Conservation (phyloP, 2,329 filamentous ascomycete species). For the Zymoseptoria crescenta region DNA sequence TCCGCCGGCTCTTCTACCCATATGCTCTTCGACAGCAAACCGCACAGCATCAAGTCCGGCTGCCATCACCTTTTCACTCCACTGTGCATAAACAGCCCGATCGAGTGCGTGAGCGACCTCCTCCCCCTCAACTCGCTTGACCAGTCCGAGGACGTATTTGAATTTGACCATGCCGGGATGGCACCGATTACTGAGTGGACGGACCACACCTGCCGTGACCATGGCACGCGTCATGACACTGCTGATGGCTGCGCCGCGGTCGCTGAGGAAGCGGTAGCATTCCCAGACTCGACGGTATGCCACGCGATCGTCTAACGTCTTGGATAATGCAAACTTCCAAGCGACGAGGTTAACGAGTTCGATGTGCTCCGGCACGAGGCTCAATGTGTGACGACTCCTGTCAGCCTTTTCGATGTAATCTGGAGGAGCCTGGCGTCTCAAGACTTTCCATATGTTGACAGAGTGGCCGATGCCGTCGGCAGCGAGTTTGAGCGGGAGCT, state of each 20-base stretch:
- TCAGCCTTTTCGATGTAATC: neutral
- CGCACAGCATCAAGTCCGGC: neutral
- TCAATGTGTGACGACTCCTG: neutral
- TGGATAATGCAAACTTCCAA: slow-evolving; percentile 34
- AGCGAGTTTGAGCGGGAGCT: slow-evolving; percentile 18
- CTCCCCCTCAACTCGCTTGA: slow-evolving; percentile 37
- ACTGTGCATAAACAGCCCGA: slow-evolving; percentile 13
- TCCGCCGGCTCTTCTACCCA: neutral
- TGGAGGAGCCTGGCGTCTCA: slow-evolving; percentile 4
- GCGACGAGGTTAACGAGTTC: slow-evolving; percentile 41
- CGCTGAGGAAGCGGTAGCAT: slow-evolving; percentile 39
- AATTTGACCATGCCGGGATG: slow-evolving; percentile 31
- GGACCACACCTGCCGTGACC: slow-evolving; percentile 42
- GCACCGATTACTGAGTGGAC: slow-evolving; percentile 32
- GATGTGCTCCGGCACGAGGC: slow-evolving; percentile 26
- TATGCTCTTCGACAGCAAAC: neutral
- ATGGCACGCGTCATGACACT: slow-evolving; percentile 41
- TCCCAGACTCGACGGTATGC: slow-evolving; percentile 41
- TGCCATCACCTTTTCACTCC: slow-evolving; percentile 3
- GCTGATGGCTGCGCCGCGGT: slow-evolving; percentile 36
- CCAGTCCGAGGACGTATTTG: slow-evolving; percentile 38
- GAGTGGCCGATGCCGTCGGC: neutral
- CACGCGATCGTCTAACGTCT: slow-evolving; percentile 31
- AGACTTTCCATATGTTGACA: neutral
- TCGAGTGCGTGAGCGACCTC: slow-evolving; percentile 33